Conservation (phyloP, 2,329 filamentous ascomycete species). For the Pseudocercospora musae region DNA sequence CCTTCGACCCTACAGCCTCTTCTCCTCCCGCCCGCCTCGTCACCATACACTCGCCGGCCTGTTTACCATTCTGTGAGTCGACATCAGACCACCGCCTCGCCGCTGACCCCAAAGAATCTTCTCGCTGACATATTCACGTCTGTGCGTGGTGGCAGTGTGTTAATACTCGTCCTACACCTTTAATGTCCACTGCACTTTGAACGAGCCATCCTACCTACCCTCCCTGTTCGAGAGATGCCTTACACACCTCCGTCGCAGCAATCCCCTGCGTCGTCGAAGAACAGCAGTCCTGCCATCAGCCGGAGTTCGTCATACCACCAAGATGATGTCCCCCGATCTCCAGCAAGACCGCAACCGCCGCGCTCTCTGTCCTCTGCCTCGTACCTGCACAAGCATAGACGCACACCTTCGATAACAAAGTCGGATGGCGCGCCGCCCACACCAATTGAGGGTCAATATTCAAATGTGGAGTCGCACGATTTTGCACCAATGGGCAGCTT, state of each 20-base stretch:
- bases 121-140: conserved; percentile 14
- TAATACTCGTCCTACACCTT: conserved; percentile 32
- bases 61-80: conserved; percentile 34
- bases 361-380: conserved; percentile 58
- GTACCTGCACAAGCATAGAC: conserved; percentile 60
- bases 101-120: conserved; percentile 6
- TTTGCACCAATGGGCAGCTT: conserved; percentile 57
- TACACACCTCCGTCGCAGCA: conserved; percentile 76
- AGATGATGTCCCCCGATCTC: conserved; percentile 36
- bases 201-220: conserved; percentile 32
- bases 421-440: conserved; percentile 28
- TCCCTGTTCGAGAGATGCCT: conserved; percentile 59
- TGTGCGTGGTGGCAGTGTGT: conserved; percentile 8
- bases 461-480: conserved; percentile 22
- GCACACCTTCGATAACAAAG: conserved; percentile 50
- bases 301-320: conserved; percentile 51
- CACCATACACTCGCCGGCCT: conserved; percentile 18
- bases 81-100: background rate
- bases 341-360: conserved; percentile 48
- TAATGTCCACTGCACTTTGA: conserved; percentile 42
- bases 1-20: conserved; percentile 16
- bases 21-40: conserved; percentile 11
- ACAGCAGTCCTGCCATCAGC: conserved; percentile 49
- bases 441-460: conserved; percentile 27
- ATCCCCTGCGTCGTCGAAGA: conserved; percentile 57